Percentiles rank a stretch among this genome's conserved stretches.
These are phyloP conservation scores for Alternaria consortialis DNA, from an alignment of 2,329 filamentous ascomycete species.

Conservation along the genomic window DNA sequence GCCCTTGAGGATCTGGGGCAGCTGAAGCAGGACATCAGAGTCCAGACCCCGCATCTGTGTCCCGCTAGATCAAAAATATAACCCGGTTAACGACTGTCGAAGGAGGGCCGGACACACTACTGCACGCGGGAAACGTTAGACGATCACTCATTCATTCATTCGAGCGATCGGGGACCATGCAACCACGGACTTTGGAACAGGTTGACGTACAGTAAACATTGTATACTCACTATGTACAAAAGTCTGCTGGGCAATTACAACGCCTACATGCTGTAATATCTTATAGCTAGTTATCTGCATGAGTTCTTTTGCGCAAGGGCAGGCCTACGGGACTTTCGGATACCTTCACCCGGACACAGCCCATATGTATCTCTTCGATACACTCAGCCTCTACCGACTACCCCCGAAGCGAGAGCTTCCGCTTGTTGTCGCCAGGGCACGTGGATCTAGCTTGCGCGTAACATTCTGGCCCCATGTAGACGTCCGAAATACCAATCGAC, in stretches of 20 bases:
- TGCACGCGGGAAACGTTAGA: slow-evolving; percentile 24
- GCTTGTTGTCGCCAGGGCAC: slow-evolving; percentile 5
- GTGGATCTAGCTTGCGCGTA: slow-evolving; percentile 2
- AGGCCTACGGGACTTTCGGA: slow-evolving; percentile 7
- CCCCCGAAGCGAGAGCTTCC: slow-evolving; percentile 7
- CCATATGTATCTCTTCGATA: background rate
- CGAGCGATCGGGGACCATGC: background rate
- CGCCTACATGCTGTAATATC: background rate
- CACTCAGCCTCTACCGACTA: slow-evolving; percentile 14
- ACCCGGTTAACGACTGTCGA: slow-evolving; percentile 21
- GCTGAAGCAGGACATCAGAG: background rate
- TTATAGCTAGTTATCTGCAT: background rate
- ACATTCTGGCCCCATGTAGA: background rate
- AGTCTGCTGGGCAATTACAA: background rate
- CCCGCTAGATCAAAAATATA: background rate
- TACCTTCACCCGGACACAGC: slow-evolving; percentile 17
- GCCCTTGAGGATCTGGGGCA: background rate
- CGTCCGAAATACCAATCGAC: slow-evolving; percentile 10
- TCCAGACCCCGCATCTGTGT: slow-evolving; percentile 2
- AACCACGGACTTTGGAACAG: background rate
- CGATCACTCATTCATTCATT: background rate
- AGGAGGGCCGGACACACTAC: background rate
- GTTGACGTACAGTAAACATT: background rate
- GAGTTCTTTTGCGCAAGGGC: background rate
- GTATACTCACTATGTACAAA: background rate